Evolutionary conservation across 176 grass and related monocot genomes (phyloP).

Genomic region (Oryza nivara): DNA sequence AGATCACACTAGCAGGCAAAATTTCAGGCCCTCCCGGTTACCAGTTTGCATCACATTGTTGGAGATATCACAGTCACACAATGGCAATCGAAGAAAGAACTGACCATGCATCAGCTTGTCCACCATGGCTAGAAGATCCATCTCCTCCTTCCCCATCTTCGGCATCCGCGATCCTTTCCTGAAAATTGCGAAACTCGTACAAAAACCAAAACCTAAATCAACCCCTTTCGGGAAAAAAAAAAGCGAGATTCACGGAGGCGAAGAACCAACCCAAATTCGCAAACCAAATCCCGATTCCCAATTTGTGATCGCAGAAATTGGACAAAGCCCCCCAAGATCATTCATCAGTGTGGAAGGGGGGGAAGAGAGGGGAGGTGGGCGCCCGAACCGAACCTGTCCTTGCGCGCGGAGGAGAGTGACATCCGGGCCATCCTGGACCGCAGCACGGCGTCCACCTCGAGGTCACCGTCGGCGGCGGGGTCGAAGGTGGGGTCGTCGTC

Average conservation of each 20-base stretch:
- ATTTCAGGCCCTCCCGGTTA: not conserved
- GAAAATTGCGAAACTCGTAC: constrained; percentile 19
- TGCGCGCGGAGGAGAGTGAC: constrained; percentile 38
- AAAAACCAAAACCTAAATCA: not conserved
- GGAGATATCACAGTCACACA: not conserved
- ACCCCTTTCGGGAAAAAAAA: no score
- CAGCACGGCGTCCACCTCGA: constrained; percentile 34
- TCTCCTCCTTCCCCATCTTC: constrained; percentile 41
- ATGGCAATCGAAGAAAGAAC: not conserved
- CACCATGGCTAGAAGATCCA: constrained; percentile 37
- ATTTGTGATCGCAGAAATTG: not conserved
- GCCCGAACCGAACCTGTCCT: constrained; percentile 21
- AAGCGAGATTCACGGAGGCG: not conserved
- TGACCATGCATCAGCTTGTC: constrained; percentile 39
- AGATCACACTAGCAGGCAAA: not conserved
- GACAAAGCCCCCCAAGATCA: not conserved
- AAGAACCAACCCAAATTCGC: not conserved
- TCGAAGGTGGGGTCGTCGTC: constrained; percentile 30
- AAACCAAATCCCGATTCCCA: no score
- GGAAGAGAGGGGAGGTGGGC: no score
- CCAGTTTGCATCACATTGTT: not conserved
- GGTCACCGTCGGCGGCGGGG: constrained; percentile 11
- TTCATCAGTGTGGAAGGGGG: no score
- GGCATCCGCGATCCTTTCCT: constrained; percentile 29
- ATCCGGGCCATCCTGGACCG: constrained; percentile 35